Base-by-base conservation (phyloP, 371 early-diverging fungal species). In the Mucor mucedo region DNA sequence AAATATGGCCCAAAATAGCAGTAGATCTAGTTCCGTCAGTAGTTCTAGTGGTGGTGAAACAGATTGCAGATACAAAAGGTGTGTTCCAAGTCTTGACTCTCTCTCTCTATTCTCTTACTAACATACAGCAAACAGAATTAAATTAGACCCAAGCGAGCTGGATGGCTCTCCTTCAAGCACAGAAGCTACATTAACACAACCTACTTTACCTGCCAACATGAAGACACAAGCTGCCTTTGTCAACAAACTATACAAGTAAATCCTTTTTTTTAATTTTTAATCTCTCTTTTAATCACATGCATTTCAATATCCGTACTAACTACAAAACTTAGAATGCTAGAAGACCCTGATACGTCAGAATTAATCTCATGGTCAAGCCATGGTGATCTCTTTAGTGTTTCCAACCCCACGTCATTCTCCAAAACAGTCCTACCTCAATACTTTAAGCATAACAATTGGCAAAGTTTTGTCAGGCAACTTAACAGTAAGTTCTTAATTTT, bases 401-500 rank as follows among this genome's bases (percentile, higher is more conserved):
- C 83, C 4, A 85, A 87, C 58, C 84, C 86, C 5, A 87, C 87
- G 0, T 60, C 72, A n/a, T 84, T 84, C 41, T 80, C 82, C 35
- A 84, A 80, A 53, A 63, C 66, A 3, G 79, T 84, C 0, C 63
- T 96, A 50, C 91, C 93, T 9, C 87, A 84, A 55, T 88, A 91
- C 72, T 95, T 93, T 73, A 94, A 92, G 69, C 93, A 95, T 78
- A 91, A 87, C 68, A 94, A 95, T 69, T 88, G 91, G 80, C 87
- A 89, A 58, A 89, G 89, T 52, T 95, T 95, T 82, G 90, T 94
- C 10, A 82, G 94, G 42, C 95, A 94, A 75, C 78, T 94, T 10
- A 95, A 95, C 73, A 91, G 82, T 82, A 77, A 67, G 35, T 39
- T 21, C 1, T 21, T 21, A 0, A 21, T 21, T 21, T 21, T 21